Evolutionary conservation across 2,329 filamentous ascomycete species (phyloP).

Genomic region (Neofusicoccum umdonicola): DNA sequence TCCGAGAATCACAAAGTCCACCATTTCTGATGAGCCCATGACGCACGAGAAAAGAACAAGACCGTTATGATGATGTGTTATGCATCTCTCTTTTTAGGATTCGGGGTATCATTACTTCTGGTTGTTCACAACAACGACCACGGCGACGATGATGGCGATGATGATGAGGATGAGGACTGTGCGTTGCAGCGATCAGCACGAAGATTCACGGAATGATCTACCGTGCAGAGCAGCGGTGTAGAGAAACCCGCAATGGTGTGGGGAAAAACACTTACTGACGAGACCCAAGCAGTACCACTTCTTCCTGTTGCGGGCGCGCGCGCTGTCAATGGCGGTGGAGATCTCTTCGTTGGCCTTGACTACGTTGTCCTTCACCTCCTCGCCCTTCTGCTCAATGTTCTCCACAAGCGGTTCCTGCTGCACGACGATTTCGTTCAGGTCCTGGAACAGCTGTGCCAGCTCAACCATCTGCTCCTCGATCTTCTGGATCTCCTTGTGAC

Average conservation of each 20-base stretch:
- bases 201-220: constrained; percentile 5
- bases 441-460: constrained; percentile 81
- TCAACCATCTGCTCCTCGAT: constrained; percentile 90
- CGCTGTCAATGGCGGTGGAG: constrained; percentile 75
- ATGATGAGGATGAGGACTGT: constrained; percentile 32
- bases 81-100: not conserved
- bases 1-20: constrained; percentile 7
- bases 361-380: constrained; percentile 81
- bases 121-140: constrained; percentile 34
- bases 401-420: constrained; percentile 80
- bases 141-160: constrained; percentile 39
- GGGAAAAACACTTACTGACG: constrained; percentile 28
- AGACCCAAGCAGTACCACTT: constrained; percentile 96
- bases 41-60: not conserved
- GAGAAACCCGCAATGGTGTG: not conserved
- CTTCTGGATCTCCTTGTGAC: constrained; percentile 84
- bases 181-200: constrained; percentile 11
- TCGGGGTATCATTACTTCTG: constrained; percentile 20
- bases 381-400: constrained; percentile 81
- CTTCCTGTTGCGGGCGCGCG: constrained; percentile 69
- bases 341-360: constrained; percentile 84
- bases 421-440: constrained; percentile 80
- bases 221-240: not conserved
- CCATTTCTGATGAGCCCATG: constrained; percentile 12
- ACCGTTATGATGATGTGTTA: not conserved